Base-by-base conservation (phyloP, 441 rosid genomes). In the Lagerstroemia fauriei region DNA sequence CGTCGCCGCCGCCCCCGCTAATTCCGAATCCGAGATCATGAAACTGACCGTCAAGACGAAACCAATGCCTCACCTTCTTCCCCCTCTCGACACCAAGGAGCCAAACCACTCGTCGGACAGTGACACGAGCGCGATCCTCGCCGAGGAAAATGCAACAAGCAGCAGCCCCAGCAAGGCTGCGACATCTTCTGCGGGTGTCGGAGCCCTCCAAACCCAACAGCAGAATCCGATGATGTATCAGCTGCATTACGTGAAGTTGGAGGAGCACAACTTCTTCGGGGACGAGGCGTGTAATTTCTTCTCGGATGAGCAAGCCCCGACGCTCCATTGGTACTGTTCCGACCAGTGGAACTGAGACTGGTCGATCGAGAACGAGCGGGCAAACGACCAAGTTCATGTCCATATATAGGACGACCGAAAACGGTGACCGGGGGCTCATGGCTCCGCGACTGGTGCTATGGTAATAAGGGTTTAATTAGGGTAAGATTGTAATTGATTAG, bases 201-300 rank as follows among this genome's bases (percentile, higher is more conserved):
- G 87, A 61, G 70, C 68, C 41, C 74, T 86, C 74, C 88, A 87
- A 56, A 84, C 59, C 82, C 90, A 85, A 50, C 66, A 41, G 16
- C 80, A 61, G 31, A 63, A 20, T 34, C 82, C 65, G 53, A 69
- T 87, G 56, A 20, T 61, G 13, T 86, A 85, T 78, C 90, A 86
- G 57, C 47, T 90, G 38, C 93, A 88, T 85, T 91, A 83, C 65
- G 97, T 92, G 89, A 95, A 95, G 86, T 82, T 87, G 90, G 99
- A 94, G 76, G 96, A 92, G 63, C 92, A 92, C 38, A 90, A 94
- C 68, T 94, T 93, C 92, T 87, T 93, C 29, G 90, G 93, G 29
- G 98, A 94, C 17, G 99, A 94, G 84, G 87, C 93, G 10, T 94
- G 95, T 82, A 92, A 91, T 75, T 91, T 92, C 90, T 95, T 92